Evolutionary conservation across 192 early-diverging fungal genomes (phyloP), one percentile per base, ranked within the genome.

Genomic region (Rhizoclosmatium sp.): DNA sequence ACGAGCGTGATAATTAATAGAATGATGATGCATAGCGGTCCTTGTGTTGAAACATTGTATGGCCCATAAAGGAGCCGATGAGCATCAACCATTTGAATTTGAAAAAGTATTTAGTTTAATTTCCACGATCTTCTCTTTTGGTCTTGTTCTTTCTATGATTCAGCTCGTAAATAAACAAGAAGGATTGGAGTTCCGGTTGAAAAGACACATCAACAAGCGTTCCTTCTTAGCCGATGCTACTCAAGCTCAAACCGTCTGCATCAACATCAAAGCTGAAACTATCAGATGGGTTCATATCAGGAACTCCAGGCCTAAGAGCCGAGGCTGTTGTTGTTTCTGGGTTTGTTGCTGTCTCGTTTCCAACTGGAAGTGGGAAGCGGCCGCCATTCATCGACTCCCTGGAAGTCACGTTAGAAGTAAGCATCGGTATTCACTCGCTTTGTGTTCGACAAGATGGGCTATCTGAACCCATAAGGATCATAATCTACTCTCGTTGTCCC

Each of bases 271-370:
- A 68, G 40, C 5, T 10, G 12, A 4, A 4, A 10, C 21, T 4
- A 4, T 10, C 9, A 4, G 65, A 68, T 58, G 69, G 69, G 19
- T 71, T 71, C 40, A 49, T 71, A 4, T 7, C 23, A 7, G 69
- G 69, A 49, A 58, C 4, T n/a, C 69, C 69, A n/a, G 69, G 69
- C 4, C 69, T 71, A 7, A 4, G 39, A 12, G 19, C 48, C 14
- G 21, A 19, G 4, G 14, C 39, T 41, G 39, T 71, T 16, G 7
- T 19, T 71, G 69, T 71, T 21, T 14, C 23, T 9, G 69, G 69
- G 7, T 23, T 71, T 71, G 69, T 71, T 14, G 19, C 48, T 7
- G 7, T 71, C 4, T 71, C 69, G 21, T 71, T n/a, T 23, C 60
- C 60, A 51, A 49, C 69, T 9, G 46, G 45, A 44, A 12, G 40